Evolutionary conservation across 192 early-diverging fungal genomes (phyloP).

Genomic region (Coemansia sp.): DNA sequence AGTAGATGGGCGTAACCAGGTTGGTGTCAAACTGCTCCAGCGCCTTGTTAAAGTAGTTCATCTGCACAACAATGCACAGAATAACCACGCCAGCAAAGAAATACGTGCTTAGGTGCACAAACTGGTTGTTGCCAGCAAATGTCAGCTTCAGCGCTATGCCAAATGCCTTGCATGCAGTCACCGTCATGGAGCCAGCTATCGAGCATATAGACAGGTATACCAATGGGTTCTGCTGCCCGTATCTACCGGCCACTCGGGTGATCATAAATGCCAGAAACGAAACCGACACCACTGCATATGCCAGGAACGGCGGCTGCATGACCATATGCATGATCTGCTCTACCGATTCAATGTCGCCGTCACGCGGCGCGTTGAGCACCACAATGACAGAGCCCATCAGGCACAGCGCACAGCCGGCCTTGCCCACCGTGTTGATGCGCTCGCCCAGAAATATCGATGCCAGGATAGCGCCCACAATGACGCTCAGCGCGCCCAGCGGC

Average conservation of each 20-base stretch:
- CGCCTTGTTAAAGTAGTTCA: constrained; percentile 99
- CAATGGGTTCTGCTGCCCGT: constrained; percentile 76
- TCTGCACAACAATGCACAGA: constrained; percentile 86
- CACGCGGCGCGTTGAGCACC: constrained; percentile 83
- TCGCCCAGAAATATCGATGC: constrained; percentile 89
- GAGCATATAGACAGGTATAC: constrained; percentile 97
- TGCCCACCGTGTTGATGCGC: constrained; percentile 74
- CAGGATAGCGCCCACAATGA: constrained; percentile 83
- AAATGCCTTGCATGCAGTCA: constrained; percentile 92
- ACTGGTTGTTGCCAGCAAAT: constrained; percentile 89
- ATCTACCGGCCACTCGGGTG: constrained; percentile 71
- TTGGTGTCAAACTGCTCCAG: constrained; percentile 91
- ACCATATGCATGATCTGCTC: constrained; percentile 82
- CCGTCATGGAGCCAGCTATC: constrained; percentile 88
- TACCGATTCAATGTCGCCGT: constrained; percentile 72
- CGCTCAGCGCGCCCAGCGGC: constrained; percentile 86
- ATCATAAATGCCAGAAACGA: constrained; percentile 73
- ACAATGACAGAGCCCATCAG: constrained; percentile 85
- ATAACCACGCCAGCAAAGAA: constrained; percentile 77
- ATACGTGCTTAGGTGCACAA: constrained; percentile 85
- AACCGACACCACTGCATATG: constrained; percentile 70
- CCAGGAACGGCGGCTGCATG: constrained; percentile 77
- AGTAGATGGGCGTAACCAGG: constrained; percentile 87
- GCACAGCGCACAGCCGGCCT: constrained; percentile 86
- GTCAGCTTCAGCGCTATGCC: constrained; percentile 91